phyloP scores from a whole-genome alignment of 2,329 filamentous ascomycete genomes.

The Diaporthe sp. region DNA sequence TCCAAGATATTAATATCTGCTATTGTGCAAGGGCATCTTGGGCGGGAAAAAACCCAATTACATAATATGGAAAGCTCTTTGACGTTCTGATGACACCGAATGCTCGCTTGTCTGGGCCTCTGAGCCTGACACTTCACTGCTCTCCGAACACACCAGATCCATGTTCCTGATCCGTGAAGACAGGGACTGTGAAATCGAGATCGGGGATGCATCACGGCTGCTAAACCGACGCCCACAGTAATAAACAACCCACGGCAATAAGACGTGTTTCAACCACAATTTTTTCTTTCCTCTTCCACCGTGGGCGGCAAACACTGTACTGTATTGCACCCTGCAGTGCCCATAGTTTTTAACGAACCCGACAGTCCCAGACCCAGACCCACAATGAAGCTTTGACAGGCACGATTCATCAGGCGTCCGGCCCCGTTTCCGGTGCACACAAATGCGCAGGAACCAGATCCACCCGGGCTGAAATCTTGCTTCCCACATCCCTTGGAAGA shows the following conservation, averaged over 20 bases:
- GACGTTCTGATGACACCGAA: conserved; percentile 20
- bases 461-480: conserved; percentile 30
- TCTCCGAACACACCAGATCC: background rate
- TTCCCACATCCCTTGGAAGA: conserved; percentile 26
- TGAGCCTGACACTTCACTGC: conserved; percentile 18
- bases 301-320: background rate
- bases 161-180: conserved; percentile 12
- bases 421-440: conserved; percentile 31
- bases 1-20: conserved; percentile 34
- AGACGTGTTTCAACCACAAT: conserved; percentile 37
- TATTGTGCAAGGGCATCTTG: conserved; percentile 8
- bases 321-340: background rate
- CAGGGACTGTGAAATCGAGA: conserved; percentile 19
- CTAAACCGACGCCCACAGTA: conserved; percentile 30
- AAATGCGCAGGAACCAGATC: conserved; percentile 30
- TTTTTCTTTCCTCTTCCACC: background rate
- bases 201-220: conserved; percentile 23
- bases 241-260: conserved; percentile 21
- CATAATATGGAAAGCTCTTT: conserved; percentile 34
- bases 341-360: conserved; percentile 6
- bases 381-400: conserved; percentile 22
- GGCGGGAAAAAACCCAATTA: conserved; percentile 14
- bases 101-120: conserved; percentile 5
- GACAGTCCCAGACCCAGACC: background rate
- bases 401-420: conserved; percentile 27